Evolutionary conservation across 495 filamentous ascomycete genomes (phyloP), one percentile per base, ranked within the genome.

Genomic region (Aspergillus wentii): DNA sequence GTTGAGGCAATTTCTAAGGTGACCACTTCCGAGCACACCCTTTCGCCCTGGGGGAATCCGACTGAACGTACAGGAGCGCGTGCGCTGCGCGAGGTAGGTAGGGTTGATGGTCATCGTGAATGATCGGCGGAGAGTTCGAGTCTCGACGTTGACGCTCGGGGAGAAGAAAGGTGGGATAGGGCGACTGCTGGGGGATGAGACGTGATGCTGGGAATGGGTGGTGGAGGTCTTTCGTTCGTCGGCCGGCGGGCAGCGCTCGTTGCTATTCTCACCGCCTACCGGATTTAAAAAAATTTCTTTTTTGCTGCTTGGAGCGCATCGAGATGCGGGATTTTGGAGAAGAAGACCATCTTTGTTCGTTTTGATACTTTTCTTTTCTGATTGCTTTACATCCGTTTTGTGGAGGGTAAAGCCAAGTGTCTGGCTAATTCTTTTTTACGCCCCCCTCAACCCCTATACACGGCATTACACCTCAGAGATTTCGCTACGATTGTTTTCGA

Each of bases 51-150:
- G 30, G 38, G 14, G 21, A 26, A 38, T 28, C 40, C 32, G 25
- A 44, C 33, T 43, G 42, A 36, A 78, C 88, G 59, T 74, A 96
- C 92, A 98, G 51, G 85, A 75, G 62, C 88, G 83, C 58, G 90
- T 94, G 61, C 78, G 79, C 66, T 87, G 79, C 47, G 92, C 91
- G 41, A 96, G 86, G 68, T 86, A 83, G 40, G 92, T 96, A 29
- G 92, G 88, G 67, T 92, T 85, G 66, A 97, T 91, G 27, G 82
- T 78, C 78, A 80, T 88, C 17, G 41, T 67, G 53, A 36, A 22
- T 15, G 16, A 30, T 6, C 26, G 11, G 32, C 22, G 17, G 14
- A 21, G 13, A 33, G 44, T 8, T 21, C 30, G 48, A 41, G 42
- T 38, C 43, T 50, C 40, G 48, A 30, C 32, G 40, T 46, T 40